Evolutionary conservation across 352 stramenopile species (phyloP).

Genomic region (Globisporangium parvum): DNA sequence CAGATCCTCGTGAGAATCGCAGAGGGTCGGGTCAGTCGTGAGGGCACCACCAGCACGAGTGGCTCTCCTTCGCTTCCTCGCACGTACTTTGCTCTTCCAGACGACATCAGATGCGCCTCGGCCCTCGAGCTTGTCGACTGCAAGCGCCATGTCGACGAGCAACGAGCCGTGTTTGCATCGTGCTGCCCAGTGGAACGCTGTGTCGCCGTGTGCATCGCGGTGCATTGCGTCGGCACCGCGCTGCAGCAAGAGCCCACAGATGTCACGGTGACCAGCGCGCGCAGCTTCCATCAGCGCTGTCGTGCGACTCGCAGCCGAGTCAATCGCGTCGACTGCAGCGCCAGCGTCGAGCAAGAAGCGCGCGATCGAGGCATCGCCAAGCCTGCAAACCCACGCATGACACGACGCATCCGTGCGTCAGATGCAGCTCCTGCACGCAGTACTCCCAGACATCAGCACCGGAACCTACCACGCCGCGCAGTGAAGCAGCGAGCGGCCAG

Average conservation of each 20-base stretch:
- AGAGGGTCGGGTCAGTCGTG: too few relatives aligned
- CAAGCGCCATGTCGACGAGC: slow-evolving; percentile 40
- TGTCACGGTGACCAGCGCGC: slow-evolving; percentile 34
- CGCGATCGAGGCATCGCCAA: slow-evolving; percentile 23
- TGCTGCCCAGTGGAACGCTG: slow-evolving; percentile 63
- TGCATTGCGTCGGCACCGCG: slow-evolving; percentile 36
- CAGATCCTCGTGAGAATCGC: neutral
- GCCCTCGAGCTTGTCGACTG: slow-evolving; percentile 23
- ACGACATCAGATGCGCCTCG: slow-evolving; percentile 18
- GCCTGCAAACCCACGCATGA: slow-evolving; percentile 11
- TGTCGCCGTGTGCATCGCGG: slow-evolving; percentile 53
- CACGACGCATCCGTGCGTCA: neutral
- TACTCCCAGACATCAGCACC: too few relatives aligned
- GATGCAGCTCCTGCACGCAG: too few relatives aligned
- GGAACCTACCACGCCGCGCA: slow-evolving; percentile 44
- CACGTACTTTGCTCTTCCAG: slow-evolving; percentile 47
- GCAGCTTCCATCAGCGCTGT: slow-evolving; percentile 61
- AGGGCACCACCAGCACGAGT: neutral
- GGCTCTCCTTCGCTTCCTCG: neutral
- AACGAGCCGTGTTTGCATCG: slow-evolving; percentile 41
- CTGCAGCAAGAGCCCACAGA: slow-evolving; percentile 43
- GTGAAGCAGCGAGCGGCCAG: slow-evolving; percentile 58
- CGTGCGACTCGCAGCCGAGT: slow-evolving; percentile 41
- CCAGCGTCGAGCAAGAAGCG: slow-evolving; percentile 40
- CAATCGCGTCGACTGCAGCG: slow-evolving; percentile 41